Conservation (phyloP, 2,329 filamentous ascomycete species). For the Ceratocystis colombiana region DNA sequence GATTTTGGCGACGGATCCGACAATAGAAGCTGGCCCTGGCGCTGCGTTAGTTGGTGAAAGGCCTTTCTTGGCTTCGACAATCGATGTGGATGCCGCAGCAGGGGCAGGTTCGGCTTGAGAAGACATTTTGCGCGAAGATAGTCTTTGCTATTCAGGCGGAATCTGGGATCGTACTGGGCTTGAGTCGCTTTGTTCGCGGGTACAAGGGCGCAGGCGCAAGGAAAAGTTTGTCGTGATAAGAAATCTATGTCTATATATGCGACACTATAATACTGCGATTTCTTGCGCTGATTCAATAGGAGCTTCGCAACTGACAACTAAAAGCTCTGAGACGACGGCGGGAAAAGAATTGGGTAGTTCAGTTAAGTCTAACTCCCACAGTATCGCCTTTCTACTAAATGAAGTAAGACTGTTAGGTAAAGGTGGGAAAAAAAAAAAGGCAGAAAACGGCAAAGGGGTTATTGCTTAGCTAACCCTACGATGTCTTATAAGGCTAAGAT, state of each 20-base stretch:
- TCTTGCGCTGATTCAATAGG: background rate
- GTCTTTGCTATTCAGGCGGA: background rate
- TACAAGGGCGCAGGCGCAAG: background rate
- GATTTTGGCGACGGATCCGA: slow-evolving; percentile 27
- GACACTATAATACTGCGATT: background rate
- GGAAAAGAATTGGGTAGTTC: too few species aligned
- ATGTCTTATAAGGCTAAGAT: background rate
- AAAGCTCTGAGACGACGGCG: too few species aligned
- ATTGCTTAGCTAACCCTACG: background rate
- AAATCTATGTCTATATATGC: background rate
- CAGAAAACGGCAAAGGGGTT: background rate
- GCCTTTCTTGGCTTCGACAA: slow-evolving; percentile 17
- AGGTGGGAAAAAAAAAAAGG: too few species aligned
- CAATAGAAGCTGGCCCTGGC: slow-evolving; percentile 27
- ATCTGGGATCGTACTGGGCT: background rate
- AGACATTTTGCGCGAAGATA: background rate
- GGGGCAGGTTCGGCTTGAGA: slow-evolving; percentile 1
- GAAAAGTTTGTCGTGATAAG: background rate
- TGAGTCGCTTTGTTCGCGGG: background rate
- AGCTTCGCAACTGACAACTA: too few species aligned
- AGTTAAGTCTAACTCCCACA: too few species aligned
- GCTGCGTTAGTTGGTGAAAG: slow-evolving; percentile 21
- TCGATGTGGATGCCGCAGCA: slow-evolving; percentile 2
- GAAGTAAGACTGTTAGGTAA: too few species aligned
- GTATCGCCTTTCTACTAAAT: too few species aligned